Base-by-base conservation (phyloP, 116 monocot genomes). In the Posidonia oceanica region DNA sequence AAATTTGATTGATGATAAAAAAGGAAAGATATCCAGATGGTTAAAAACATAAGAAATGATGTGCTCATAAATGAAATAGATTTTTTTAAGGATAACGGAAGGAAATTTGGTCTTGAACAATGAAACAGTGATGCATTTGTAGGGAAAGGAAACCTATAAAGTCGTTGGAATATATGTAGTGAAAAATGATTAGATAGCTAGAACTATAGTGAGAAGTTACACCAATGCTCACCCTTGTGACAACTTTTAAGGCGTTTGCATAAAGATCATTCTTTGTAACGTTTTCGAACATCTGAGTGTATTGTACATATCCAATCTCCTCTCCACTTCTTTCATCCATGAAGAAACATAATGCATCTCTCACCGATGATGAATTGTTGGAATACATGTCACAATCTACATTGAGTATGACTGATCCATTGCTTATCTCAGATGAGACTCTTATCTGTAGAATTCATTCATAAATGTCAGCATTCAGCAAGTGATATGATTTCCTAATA, bases 341-440 rank as follows among this genome's bases (percentile, higher is more conserved):
- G 22, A 91, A 67, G 69, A 82, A 91, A 70, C 91, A 94, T 13
- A 94, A 75, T 13, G 88, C 88, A 6, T 77, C 52, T 16, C 36
- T 75, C 1, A 86, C 83, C 6, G 84, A 59, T 2, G 69, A 22
- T 2, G 88, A 83, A 56, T 90, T 82, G 20, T 85, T 90, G 11
- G 83, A 85, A 60, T 61, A 70, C 86, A 82, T 88, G 71, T 91
- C 91, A 54, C 91, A 94, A 71, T 94, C 91, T 20, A 91, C 20
- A 4, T 80, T 88, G n/a, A 94, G 84, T 20, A 94, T 61, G 22
- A 91, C n/a, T 2, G 91, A 86, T 3, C 84, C 86, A 14, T 86
- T 81, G 6, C 77, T 87, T 68, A 93, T 78, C 22, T 52, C 38
- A 8, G 69, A 54, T 0, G 93, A 93, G 3, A 93, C 83, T 4